Evolutionary conservation across 2,329 filamentous ascomycete species (phyloP).

Genomic region (Neopestalotiopsis sp.): DNA sequence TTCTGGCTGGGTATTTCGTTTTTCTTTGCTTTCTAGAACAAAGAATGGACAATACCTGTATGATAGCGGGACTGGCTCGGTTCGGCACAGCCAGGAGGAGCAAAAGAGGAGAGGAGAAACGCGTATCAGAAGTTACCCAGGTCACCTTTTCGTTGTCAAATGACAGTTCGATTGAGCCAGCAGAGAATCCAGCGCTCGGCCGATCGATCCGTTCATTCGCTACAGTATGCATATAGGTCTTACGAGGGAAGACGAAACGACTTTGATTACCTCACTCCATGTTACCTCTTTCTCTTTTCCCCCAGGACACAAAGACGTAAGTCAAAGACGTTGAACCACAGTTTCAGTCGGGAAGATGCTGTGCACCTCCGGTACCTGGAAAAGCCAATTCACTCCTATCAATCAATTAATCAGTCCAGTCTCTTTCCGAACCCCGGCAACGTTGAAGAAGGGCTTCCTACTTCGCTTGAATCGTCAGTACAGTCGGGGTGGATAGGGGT

Average conservation of each 20-base stretch:
- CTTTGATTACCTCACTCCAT: too few species aligned
- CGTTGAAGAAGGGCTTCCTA: neutral
- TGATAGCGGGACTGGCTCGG: conserved; percentile 1
- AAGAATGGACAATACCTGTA: neutral
- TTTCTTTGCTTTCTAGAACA: conserved; percentile 13
- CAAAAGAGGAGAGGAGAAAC: neutral
- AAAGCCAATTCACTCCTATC: neutral
- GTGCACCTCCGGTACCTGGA: neutral
- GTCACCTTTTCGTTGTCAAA: neutral
- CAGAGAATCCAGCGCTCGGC: neutral
- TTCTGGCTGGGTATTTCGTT: neutral
- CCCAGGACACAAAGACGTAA: neutral
- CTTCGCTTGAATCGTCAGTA: neutral
- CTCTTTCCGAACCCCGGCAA: neutral
- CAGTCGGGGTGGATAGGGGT: neutral
- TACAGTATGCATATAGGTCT: neutral
- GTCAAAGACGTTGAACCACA: neutral
- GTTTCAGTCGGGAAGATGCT: neutral
- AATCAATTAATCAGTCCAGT: neutral
- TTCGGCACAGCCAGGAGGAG: neutral
- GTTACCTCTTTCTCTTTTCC: neutral
- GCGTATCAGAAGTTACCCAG: conserved; percentile 6
- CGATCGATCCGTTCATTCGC: conserved; percentile 7
- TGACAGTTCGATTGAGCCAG: neutral
- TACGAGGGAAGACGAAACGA: neutral